These are phyloP conservation scores for Leccinum rimulosum DNA, from an alignment of 768 basidiomycete genomes.

Conservation along the genomic window DNA sequence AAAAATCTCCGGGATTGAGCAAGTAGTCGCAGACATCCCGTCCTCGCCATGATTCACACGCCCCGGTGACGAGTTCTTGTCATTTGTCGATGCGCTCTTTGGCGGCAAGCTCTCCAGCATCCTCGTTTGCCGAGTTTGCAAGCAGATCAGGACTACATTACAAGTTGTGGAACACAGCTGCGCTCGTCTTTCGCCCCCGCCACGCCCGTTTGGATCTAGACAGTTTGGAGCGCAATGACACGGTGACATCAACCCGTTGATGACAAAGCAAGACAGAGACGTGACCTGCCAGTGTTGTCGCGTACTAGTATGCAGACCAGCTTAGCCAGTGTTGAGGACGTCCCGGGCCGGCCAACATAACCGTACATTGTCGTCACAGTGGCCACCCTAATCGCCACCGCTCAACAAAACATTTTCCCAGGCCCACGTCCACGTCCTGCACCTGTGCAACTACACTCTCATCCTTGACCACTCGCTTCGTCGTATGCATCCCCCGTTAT, in stretches of 20 bases:
- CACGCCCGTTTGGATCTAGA: conserved; percentile 34
- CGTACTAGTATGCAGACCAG: no score
- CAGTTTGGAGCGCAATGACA: conserved; percentile 22
- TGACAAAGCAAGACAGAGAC: no score
- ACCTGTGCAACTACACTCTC: conserved; percentile 43
- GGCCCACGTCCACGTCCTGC: conserved; percentile 33
- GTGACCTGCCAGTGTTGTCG: no score
- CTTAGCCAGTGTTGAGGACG: no score
- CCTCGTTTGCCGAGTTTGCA: conserved; percentile 92
- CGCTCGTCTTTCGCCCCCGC: conserved; percentile 62
- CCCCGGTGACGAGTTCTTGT: conserved; percentile 49
- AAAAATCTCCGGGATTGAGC: conserved; percentile 33
- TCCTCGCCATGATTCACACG: neutral
- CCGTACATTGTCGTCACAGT: conserved; percentile 31
- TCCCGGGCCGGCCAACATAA: conserved; percentile 46
- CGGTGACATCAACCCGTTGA: conserved; percentile 33
- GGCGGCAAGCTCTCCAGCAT: conserved; percentile 86
- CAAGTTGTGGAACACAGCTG: conserved; percentile 33
- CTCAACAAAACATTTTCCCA: conserved; percentile 43
- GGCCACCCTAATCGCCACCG: conserved; percentile 17
- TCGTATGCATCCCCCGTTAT: conserved; percentile 74
- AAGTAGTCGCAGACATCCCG: conserved; percentile 12
- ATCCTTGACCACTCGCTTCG: conserved; percentile 45
- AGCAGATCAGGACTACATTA: conserved; percentile 50
- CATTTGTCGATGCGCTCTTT: conserved; percentile 89